phyloP scores from a whole-genome alignment of 2,329 filamentous ascomycete species.

The Sphaerulina vaccinii region DNA sequence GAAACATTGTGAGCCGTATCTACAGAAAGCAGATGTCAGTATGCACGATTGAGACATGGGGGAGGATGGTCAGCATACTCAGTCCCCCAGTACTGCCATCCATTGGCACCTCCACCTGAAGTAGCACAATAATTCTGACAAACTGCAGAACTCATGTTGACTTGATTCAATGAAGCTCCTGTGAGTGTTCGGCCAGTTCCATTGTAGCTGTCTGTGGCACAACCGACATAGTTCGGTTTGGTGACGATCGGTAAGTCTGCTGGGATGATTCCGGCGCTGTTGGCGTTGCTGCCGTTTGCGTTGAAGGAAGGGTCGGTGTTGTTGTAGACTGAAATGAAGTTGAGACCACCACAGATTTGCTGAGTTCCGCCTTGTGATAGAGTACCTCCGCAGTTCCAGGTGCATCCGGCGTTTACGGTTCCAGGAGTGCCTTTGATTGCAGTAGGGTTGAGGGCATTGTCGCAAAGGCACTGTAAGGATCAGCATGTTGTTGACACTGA shows the following conservation, averaged over 20 bases:
- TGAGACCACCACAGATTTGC: constrained; percentile 35
- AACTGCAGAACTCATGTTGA: constrained; percentile 32
- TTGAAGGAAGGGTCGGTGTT: constrained; percentile 34
- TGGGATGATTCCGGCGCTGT: constrained; percentile 26
- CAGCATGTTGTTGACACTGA: not conserved
- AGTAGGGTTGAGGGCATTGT: constrained; percentile 35
- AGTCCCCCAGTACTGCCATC: constrained; percentile 35
- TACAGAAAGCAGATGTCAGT: too few species aligned
- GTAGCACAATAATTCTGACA: constrained; percentile 32
- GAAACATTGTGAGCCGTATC: constrained; percentile 35
- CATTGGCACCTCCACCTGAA: constrained; percentile 6
- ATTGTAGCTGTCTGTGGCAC: constrained; percentile 29
- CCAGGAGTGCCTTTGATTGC: constrained; percentile 11
- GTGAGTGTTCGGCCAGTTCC: constrained; percentile 25
- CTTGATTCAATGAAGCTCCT: constrained; percentile 15
- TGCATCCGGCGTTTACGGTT: constrained; percentile 23
- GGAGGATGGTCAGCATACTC: constrained; percentile 20
- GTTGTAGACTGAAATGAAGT: constrained; percentile 36
- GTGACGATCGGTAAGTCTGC: constrained; percentile 21
- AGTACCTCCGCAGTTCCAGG: constrained; percentile 33
- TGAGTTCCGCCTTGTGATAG: constrained; percentile 27
- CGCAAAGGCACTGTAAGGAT: constrained; percentile 33
- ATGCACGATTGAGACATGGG: too few species aligned
- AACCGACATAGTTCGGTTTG: constrained; percentile 35
- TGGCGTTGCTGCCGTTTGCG: constrained; percentile 21